phyloP scores from a whole-genome alignment of 768 basidiomycete genomes.

The Strobilomyces echinocephalus region DNA sequence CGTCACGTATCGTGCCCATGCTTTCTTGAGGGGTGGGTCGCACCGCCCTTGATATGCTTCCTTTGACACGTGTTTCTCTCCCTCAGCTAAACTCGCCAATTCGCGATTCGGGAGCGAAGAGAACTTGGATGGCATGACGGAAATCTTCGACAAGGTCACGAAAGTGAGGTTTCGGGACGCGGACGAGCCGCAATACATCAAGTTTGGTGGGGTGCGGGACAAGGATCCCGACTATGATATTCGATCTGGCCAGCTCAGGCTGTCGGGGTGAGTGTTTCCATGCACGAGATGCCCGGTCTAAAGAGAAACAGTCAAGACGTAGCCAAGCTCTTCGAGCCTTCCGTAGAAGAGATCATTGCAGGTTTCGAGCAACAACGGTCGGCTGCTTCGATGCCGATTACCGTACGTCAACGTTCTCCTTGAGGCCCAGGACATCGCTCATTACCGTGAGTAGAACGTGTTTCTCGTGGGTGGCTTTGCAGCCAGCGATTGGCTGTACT shows the following conservation, averaged over 20 bases:
- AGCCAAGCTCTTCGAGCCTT: conserved; percentile 11
- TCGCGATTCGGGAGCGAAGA: conserved; percentile 28
- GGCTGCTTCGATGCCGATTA: conserved; percentile 6
- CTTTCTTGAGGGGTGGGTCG: conserved; percentile 30
- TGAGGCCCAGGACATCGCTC: background rate
- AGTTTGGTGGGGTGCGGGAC: conserved; percentile 34
- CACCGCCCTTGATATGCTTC: background rate
- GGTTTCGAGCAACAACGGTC: conserved; percentile 13
- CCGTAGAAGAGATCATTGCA: conserved; percentile 9
- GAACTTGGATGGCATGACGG: conserved; percentile 28
- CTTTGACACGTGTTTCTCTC: background rate
- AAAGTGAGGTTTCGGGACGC: conserved; percentile 39
- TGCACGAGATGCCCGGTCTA: conserved; percentile 32
- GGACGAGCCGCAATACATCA: conserved; percentile 34
- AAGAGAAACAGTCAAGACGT: conserved; percentile 8
- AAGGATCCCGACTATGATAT: conserved; percentile 34
- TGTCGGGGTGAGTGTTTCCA: conserved; percentile 31
- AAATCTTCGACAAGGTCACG: conserved; percentile 32
- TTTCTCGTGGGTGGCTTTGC: conserved; percentile 15
- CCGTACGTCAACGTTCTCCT: background rate
- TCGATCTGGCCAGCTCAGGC: conserved; percentile 32
- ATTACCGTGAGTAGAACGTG: conserved; percentile 1
- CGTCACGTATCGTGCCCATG: conserved; percentile 30
- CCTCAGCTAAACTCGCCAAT: conserved; percentile 25
- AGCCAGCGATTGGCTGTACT: conserved; percentile 12